A percentile compares a stretch with the other conserved stretches of the same genome.
Conservation (phyloP, 2,329 filamentous ascomycete species). For the Dothiorella sarmentorum region DNA sequence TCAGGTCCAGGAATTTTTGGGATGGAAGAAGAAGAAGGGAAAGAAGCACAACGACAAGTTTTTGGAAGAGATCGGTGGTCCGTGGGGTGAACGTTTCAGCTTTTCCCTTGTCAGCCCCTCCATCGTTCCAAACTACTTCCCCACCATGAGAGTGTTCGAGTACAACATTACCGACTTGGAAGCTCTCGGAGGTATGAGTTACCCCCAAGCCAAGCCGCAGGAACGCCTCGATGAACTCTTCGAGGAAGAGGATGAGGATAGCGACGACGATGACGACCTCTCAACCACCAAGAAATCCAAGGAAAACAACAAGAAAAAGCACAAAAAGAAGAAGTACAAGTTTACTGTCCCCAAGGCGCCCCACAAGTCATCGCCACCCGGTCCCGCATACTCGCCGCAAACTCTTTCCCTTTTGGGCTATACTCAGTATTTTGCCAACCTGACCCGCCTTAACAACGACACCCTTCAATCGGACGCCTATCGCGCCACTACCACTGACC, state of each 20-base stretch:
- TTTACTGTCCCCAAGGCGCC: slow-evolving; percentile 65
- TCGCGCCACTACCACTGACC: slow-evolving; percentile 20
- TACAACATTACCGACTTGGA: slow-evolving; percentile 87
- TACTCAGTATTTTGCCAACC: slow-evolving; percentile 88
- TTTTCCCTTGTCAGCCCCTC: slow-evolving; percentile 79
- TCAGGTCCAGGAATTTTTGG: slow-evolving; percentile 19
- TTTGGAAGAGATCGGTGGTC: slow-evolving; percentile 68
- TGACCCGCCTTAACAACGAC: slow-evolving; percentile 84
- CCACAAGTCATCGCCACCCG: slow-evolving; percentile 68
- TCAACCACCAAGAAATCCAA: slow-evolving; percentile 39
- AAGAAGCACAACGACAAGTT: slow-evolving; percentile 54
- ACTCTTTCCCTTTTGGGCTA: slow-evolving; percentile 74
- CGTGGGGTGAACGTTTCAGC: slow-evolving; percentile 81
- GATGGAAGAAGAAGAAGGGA: slow-evolving; percentile 23
- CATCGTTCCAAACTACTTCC: slow-evolving; percentile 89
- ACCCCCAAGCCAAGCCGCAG: slow-evolving; percentile 29
- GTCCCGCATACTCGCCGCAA: slow-evolving; percentile 87
- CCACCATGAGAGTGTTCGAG: slow-evolving; percentile 82
- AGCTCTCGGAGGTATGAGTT: slow-evolving; percentile 2
- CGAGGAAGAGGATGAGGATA: slow-evolving; percentile 23
- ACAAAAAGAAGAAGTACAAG: slow-evolving; percentile 40
- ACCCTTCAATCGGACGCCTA: slow-evolving; percentile 32
- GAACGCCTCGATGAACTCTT: slow-evolving; percentile 24
- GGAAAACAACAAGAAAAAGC: slow-evolving; percentile 47
- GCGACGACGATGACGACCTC: slow-evolving; percentile 34